These are phyloP conservation scores for Fusarium subtropicale DNA, from an alignment of 2,329 filamentous ascomycete genomes.

Conservation along the genomic window DNA sequence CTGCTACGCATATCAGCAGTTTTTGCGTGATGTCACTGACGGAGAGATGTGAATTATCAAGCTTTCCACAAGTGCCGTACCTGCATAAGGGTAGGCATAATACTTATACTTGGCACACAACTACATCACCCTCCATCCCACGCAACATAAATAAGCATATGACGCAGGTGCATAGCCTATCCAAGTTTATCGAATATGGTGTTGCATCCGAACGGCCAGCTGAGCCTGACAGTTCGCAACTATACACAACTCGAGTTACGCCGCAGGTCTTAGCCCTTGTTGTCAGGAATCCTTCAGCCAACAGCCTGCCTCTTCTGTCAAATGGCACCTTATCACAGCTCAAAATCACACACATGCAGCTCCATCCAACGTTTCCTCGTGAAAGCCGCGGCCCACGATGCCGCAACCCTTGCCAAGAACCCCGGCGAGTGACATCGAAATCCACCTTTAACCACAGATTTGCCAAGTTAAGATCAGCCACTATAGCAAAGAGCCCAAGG, in stretches of 20 bases:
- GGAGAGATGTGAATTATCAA: not conserved
- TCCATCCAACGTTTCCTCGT: not conserved
- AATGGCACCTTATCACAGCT: not conserved
- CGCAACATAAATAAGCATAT: not conserved
- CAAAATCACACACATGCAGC: slow-evolving; percentile 24
- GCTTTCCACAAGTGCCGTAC: slow-evolving; percentile 3
- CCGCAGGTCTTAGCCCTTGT: not conserved
- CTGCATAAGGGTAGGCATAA: slow-evolving; percentile 20
- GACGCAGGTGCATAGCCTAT: not conserved
- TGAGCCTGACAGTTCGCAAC: slow-evolving; percentile 1
- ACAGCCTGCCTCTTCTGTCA: slow-evolving; percentile 14
- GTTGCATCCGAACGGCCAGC: not conserved
- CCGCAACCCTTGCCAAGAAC: slow-evolving; percentile 22
- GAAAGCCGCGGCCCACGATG: slow-evolving; percentile 37
- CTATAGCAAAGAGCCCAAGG: slow-evolving; percentile 25
- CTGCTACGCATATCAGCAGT: not conserved
- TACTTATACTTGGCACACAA: not conserved
- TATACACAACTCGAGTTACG: slow-evolving; percentile 3
- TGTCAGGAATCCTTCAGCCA: slow-evolving; percentile 2
- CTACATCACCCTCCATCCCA: not conserved
- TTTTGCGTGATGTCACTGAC: not conserved
- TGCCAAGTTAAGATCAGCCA: slow-evolving; percentile 28
- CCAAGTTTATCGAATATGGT: not conserved
- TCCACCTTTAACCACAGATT: slow-evolving; percentile 27
- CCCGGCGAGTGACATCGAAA: slow-evolving; percentile 15